Percentiles rank a stretch among this genome's conserved stretches.
phyloP scores from a whole-genome alignment of 495 filamentous ascomycete genomes.

The Trichocladium uniseriatum region DNA sequence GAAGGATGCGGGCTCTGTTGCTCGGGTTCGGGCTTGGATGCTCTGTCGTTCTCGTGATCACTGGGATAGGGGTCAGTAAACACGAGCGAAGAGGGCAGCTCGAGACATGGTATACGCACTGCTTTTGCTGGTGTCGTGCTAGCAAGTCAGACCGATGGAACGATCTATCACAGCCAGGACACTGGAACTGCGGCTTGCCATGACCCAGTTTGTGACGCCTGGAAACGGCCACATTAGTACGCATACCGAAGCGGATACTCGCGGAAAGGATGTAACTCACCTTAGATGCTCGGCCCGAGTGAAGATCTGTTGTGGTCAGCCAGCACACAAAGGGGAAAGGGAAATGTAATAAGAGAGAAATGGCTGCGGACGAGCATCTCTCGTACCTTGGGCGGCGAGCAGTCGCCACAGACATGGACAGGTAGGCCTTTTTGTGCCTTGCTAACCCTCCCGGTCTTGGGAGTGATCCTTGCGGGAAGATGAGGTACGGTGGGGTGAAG shows the following conservation, averaged over 20 bases:
- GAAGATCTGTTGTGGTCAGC: slow-evolving; percentile 48
- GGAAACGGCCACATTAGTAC: slow-evolving; percentile 13
- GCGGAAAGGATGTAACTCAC: slow-evolving; percentile 30
- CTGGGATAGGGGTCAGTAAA: slow-evolving; percentile 17
- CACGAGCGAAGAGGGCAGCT: background rate
- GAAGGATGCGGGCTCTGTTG: slow-evolving; percentile 14
- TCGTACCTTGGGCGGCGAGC: slow-evolving; percentile 51
- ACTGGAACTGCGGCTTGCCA: slow-evolving; percentile 58
- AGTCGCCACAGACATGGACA: slow-evolving; percentile 64
- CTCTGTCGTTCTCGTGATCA: slow-evolving; percentile 31
- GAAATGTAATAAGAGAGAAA: no score
- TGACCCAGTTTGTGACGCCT: slow-evolving; percentile 87
- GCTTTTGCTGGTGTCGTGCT: slow-evolving; percentile 69
- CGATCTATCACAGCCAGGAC: slow-evolving; percentile 51
- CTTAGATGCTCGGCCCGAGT: slow-evolving; percentile 81
- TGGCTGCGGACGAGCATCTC: background rate
- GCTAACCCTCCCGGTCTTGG: slow-evolving; percentile 66
- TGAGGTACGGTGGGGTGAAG: slow-evolving; percentile 22
- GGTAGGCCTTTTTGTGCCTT: slow-evolving; percentile 76
- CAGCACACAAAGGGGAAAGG: slow-evolving; percentile 15
- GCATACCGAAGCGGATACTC: background rate
- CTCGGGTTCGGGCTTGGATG: slow-evolving; percentile 13
- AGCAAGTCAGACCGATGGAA: slow-evolving; percentile 73
- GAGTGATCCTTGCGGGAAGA: slow-evolving; percentile 49
- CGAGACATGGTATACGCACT: slow-evolving; percentile 46